Evolutionary conservation across 768 basidiomycete genomes (phyloP).

Genomic region (Rhodotorula paludigena): DNA sequence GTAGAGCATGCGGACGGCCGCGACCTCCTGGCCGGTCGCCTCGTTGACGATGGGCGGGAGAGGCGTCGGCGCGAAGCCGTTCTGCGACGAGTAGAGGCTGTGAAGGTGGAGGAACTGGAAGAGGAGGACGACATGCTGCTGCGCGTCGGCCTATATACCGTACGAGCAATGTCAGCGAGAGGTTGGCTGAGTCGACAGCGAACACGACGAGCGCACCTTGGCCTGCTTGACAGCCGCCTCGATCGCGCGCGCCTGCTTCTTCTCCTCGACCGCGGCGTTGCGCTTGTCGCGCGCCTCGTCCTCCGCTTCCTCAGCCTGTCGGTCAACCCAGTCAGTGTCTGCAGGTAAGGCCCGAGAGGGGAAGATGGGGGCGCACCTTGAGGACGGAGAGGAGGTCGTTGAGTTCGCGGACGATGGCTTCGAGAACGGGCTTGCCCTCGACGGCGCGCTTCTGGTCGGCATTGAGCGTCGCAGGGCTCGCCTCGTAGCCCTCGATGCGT

Average conservation of each 20-base stretch:
- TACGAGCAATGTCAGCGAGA: background rate
- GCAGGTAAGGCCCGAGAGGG: background rate
- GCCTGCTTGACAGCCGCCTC: constrained; percentile 31
- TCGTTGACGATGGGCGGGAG: constrained; percentile 37
- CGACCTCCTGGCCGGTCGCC: constrained; percentile 41
- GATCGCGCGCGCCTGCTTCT: constrained; percentile 35
- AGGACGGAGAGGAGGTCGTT: constrained; percentile 40
- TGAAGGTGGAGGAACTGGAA: constrained; percentile 44
- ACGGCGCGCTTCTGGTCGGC: constrained; percentile 43
- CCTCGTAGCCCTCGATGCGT: constrained; percentile 42
- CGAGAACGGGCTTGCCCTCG: constrained; percentile 36
- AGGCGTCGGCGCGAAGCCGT: constrained; percentile 27
- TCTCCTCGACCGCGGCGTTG: constrained; percentile 25
- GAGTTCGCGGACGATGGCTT: constrained; percentile 41
- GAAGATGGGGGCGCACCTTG: constrained; percentile 39
- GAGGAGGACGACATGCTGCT: constrained; percentile 37
- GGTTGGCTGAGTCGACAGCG: background rate
- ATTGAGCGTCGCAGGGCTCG: constrained; percentile 37
- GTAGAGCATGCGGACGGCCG: constrained; percentile 36
- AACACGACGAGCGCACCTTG: constrained; percentile 29
- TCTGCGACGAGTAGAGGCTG: constrained; percentile 33
- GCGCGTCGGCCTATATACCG: constrained; percentile 15
- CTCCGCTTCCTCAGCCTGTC: constrained; percentile 40
- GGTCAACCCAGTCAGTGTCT: background rate
- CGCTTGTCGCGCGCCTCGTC: constrained; percentile 34